Evolutionary conservation across 495 filamentous ascomycete genomes (phyloP).

Genomic region (Parathielavia hyrcaniae): DNA sequence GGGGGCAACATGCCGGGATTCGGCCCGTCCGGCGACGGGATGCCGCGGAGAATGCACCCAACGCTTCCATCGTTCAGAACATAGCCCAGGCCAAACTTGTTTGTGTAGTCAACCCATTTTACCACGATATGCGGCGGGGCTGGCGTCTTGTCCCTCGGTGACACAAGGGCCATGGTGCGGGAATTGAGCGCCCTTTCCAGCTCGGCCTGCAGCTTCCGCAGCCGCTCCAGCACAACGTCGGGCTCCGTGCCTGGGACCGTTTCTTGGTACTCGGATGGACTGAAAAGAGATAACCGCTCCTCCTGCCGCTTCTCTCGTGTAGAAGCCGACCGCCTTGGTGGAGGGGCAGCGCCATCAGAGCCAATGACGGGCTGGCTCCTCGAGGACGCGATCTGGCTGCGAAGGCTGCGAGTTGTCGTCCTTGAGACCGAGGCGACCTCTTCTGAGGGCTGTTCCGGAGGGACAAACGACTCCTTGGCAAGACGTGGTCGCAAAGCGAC

Average conservation of each 20-base stretch:
- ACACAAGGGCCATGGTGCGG: conserved; percentile 46
- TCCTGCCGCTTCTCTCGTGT: conserved; percentile 20
- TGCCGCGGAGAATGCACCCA: conserved; percentile 66
- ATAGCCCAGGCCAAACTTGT: conserved; percentile 82
- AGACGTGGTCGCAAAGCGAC: conserved; percentile 8
- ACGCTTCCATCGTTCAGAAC: conserved; percentile 78
- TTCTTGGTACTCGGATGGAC: conserved; percentile 45
- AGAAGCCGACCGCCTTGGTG: conserved; percentile 1
- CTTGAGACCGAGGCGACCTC: conserved; percentile 15
- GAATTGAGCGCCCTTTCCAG: conserved; percentile 53
- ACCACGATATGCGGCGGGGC: conserved; percentile 56
- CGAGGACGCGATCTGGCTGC: conserved; percentile 23
- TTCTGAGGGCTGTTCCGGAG: conserved; percentile 12
- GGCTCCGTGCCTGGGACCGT: conserved; percentile 45
- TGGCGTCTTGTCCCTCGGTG: conserved; percentile 36
- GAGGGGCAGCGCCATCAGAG: conserved; percentile 11
- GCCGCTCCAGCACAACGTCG: conserved; percentile 46
- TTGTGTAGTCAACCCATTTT: conserved; percentile 94
- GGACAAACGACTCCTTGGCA: not conserved
- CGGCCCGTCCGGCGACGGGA: conserved; percentile 42
- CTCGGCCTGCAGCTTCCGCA: conserved; percentile 46
- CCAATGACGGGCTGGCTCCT: conserved; percentile 18
- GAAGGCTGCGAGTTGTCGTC: conserved; percentile 25
- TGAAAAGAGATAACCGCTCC: conserved; percentile 41
- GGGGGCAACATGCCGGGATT: conserved; percentile 52